Conservation (phyloP, 2,329 filamentous ascomycete genomes). For the Fusarium pseudonygamai region DNA sequence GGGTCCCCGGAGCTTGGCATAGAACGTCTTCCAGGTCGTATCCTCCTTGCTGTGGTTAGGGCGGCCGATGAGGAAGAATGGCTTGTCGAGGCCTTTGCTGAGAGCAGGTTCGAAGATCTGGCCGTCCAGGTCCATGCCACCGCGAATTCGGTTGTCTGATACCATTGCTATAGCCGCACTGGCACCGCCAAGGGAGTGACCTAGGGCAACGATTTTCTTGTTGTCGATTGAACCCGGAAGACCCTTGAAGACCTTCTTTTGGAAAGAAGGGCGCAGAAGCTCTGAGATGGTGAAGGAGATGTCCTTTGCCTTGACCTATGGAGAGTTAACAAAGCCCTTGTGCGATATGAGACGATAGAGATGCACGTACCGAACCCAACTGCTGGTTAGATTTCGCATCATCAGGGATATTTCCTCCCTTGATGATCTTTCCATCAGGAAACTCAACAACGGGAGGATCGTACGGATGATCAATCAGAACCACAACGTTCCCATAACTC, state of each 20-base stretch:
- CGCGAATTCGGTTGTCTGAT: slow-evolving; percentile 46
- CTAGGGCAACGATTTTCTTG: slow-evolving; percentile 47
- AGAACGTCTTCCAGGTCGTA: slow-evolving; percentile 46
- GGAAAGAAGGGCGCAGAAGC: slow-evolving; percentile 36
- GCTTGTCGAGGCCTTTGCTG: slow-evolving; percentile 40
- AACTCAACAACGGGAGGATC: slow-evolving; percentile 58
- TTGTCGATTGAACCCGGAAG: slow-evolving; percentile 42
- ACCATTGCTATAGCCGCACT: slow-evolving; percentile 47
- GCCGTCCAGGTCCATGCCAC: slow-evolving; percentile 55
- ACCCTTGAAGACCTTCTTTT: slow-evolving; percentile 21
- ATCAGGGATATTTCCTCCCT: slow-evolving; percentile 22
- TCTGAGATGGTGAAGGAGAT: slow-evolving; percentile 50
- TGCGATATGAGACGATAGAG: fast-evolving
- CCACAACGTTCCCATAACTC: slow-evolving; percentile 56
- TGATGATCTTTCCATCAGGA: slow-evolving; percentile 51
- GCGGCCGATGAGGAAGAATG: slow-evolving; percentile 47
- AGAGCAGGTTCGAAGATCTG: slow-evolving; percentile 45
- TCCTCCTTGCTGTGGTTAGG: slow-evolving; percentile 45
- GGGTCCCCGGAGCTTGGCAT: slow-evolving; percentile 37
- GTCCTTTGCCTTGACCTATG: slow-evolving; percentile 49
- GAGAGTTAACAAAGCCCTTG: neutral
- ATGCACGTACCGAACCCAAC: slow-evolving; percentile 23
- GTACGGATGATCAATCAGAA: slow-evolving; percentile 60
- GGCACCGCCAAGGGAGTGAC: slow-evolving; percentile 53
- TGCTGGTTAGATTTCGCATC: slow-evolving; percentile 16